Base-by-base conservation (phyloP, 345 rosid genomes). In the Lagerstroemia speciosa region DNA sequence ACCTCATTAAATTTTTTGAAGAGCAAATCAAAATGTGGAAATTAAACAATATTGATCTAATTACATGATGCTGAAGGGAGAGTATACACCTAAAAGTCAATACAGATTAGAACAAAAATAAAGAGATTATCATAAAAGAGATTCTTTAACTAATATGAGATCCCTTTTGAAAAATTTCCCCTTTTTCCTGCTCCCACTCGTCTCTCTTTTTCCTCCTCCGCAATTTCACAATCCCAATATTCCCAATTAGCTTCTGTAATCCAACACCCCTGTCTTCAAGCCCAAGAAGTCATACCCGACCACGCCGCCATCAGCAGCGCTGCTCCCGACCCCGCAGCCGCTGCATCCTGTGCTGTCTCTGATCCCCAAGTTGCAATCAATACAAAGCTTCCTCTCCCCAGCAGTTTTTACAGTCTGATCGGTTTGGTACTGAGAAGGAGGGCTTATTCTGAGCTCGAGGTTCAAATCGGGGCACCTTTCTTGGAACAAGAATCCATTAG, bases 391-490 rank as follows among this genome's bases (percentile, higher is more conserved):
- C 58, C 8, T 38, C 16, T 72, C 74, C 14, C 75, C 77, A 19
- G 77, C 76, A 3, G 50, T 76, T 58, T 74, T 43, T 52, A 73
- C 45, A 52, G 69, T 31, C 71, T 48, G 65, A 20, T 74, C 75
- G 15, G 70, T 38, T 38, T 55, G 70, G 10, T 58, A 37, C 58
- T n/a, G 60, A 67, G 16, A 67, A 78, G 98, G 97, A 26, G 88
- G 97, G 78, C 96, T 86, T 45, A 93, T 93, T 76, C 85, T 86
- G 15, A 93, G 93, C 73, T 90, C 98, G 19, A 93, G 91, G 75
- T 87, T 93, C 85, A 93, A 83, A 75, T 86, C 96, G 14, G 93
- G 84, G 60, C 88, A 80, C 70, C 73, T 82, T 69, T 79, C 66
- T 62, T n/a, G 40, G 20, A 33, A 62, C 60, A 64, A 62, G 3